Evolutionary conservation across 306 rosid genomes (phyloP).

Genomic region (Comarum palustre): DNA sequence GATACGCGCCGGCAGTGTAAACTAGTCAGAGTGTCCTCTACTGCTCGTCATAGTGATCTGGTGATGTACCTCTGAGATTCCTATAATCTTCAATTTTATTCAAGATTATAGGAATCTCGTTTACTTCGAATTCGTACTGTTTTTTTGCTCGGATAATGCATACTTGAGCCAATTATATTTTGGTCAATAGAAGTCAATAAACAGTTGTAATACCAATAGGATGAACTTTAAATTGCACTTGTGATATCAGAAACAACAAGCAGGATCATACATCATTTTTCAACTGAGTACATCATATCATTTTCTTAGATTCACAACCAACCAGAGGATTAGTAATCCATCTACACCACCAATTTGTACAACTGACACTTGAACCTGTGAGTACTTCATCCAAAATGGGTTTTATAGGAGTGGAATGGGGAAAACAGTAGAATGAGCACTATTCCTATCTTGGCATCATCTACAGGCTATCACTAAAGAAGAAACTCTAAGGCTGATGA

Average conservation of each 20-base stretch:
- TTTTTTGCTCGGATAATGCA: not conserved
- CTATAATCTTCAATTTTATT: no score
- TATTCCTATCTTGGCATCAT: not conserved
- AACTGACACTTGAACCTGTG: not conserved
- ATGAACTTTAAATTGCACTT: not conserved
- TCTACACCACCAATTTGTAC: conserved; percentile 7
- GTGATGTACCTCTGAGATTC: not conserved
- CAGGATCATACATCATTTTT: not conserved
- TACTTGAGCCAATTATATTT: not conserved
- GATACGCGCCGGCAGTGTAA: not conserved
- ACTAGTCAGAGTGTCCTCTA: no score
- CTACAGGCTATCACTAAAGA: not conserved
- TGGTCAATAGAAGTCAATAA: not conserved
- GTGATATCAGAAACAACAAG: not conserved
- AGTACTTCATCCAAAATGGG: conserved; percentile 1
- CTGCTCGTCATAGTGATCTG: no score
- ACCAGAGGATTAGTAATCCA: not conserved
- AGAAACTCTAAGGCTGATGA: not conserved
- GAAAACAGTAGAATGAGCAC: not conserved
- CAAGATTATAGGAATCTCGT: no score
- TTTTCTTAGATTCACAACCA: not conserved
- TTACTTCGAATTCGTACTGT: not conserved
- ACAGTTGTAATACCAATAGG: not conserved
- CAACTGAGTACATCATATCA: not conserved
- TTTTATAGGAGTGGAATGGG: not conserved